Conservation (phyloP, 192 early-diverging fungal genomes). For the Glomus cerebriforme region DNA sequence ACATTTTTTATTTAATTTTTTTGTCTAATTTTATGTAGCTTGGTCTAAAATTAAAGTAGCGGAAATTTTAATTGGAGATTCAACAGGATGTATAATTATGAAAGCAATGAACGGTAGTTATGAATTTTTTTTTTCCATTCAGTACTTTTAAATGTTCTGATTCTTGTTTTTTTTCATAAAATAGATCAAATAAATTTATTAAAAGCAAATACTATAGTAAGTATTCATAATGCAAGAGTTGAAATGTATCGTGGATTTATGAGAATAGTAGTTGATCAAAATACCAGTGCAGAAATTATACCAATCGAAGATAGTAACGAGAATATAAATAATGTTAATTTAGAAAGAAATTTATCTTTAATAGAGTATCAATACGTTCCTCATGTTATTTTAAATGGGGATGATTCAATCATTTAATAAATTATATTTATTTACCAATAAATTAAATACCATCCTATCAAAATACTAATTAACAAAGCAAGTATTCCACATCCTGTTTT, state of each 20-base stretch:
- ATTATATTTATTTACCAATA: too few species aligned
- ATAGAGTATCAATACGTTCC: background rate
- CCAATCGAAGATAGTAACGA: background rate
- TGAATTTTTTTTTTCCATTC: background rate
- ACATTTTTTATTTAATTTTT: background rate
- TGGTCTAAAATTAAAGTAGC: conserved; percentile 28
- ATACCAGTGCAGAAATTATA: conserved; percentile 11
- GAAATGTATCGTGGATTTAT: conserved; percentile 36
- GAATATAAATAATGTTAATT: background rate
- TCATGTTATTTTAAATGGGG: background rate
- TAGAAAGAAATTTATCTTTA: background rate
- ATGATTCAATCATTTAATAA: background rate
- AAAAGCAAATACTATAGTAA: background rate
- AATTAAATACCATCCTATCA: background rate
- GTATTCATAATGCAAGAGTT: conserved; percentile 23
- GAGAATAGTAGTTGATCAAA: conserved; percentile 30
- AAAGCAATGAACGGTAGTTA: conserved; percentile 25
- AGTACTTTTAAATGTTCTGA: background rate
- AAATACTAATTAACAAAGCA: background rate
- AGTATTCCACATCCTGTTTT: background rate
- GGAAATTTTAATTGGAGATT: conserved; percentile 30
- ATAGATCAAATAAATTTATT: conserved; percentile 26
- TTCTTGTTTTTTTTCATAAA: background rate
- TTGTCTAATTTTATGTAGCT: background rate
- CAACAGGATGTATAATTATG: conserved; percentile 25